Evolutionary conservation across 164 flowering plant genomes (phyloP).

Genomic region (Kingdonia uniflora): DNA sequence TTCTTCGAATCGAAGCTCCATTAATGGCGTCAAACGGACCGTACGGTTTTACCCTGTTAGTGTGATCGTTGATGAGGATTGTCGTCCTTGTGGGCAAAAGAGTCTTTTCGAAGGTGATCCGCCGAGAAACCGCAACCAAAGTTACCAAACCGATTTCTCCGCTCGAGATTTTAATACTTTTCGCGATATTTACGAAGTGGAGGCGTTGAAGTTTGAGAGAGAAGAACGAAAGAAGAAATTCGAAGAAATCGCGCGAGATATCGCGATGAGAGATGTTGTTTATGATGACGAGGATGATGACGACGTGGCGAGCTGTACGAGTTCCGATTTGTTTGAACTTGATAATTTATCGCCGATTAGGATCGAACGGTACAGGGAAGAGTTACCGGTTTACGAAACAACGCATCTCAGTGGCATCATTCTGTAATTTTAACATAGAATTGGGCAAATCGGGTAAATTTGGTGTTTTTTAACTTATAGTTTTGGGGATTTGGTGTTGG

Average conservation of each 20-base stretch:
- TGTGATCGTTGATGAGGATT: slow-evolving; percentile 53
- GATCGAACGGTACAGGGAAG: slow-evolving; percentile 54
- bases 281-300: slow-evolving; percentile 67
- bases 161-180: no score
- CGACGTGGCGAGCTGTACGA: slow-evolving; percentile 16
- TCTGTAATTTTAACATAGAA: slow-evolving; percentile 24
- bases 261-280: slow-evolving; percentile 23
- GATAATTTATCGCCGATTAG: slow-evolving; percentile 65
- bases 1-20: slow-evolving; percentile 20
- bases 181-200: no score
- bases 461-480: no score
- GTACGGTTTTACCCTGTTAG: slow-evolving; percentile 75
- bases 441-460: neutral
- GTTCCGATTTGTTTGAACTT: slow-evolving; percentile 91
- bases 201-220: no score
- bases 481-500: no score
- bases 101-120: slow-evolving; percentile 10
- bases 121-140: slow-evolving; percentile 8
- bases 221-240: slow-evolving; percentile 36
- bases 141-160: neutral
- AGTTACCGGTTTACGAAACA: slow-evolving; percentile 87
- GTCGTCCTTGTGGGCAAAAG: slow-evolving; percentile 49
- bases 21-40: slow-evolving; percentile 42
- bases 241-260: slow-evolving; percentile 39
- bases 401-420: slow-evolving; percentile 40